Evolutionary conservation across 345 rosid genomes (phyloP).

Genomic region (Populus euphratica): DNA sequence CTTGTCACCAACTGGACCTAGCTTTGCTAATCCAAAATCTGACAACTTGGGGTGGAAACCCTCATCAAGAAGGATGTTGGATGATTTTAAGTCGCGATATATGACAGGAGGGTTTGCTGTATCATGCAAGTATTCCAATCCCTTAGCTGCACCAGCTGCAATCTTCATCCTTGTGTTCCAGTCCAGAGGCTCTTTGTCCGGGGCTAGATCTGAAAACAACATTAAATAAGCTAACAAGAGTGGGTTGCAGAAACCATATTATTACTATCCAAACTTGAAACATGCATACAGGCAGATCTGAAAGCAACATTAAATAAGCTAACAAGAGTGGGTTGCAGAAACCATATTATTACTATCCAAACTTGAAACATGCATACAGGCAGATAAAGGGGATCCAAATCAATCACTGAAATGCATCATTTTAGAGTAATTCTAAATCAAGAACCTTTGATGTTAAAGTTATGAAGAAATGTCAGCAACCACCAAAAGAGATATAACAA

Average conservation of each 20-base stretch:
- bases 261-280: slow-evolving; percentile 7
- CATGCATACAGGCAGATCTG: slow-evolving; percentile 44
- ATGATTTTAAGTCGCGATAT: slow-evolving; percentile 89
- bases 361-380: background rate
- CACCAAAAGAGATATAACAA: background rate
- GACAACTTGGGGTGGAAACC: slow-evolving; percentile 90
- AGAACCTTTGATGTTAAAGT: background rate
- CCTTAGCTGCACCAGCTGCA: slow-evolving; percentile 99
- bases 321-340: background rate
- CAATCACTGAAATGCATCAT: background rate
- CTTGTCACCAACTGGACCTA: slow-evolving; percentile 98
- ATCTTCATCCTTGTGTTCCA: slow-evolving; percentile 98
- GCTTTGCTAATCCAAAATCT: slow-evolving; percentile 92
- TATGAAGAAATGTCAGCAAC: background rate
- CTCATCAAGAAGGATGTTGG: slow-evolving; percentile 90
- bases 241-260: background rate
- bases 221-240: slow-evolving; percentile 3
- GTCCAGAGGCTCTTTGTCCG: slow-evolving; percentile 75
- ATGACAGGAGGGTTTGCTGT: slow-evolving; percentile 97
- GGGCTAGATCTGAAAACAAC: slow-evolving; percentile 65
- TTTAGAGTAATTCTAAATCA: background rate
- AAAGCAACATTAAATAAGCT: slow-evolving; percentile 11
- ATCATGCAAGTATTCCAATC: slow-evolving; percentile 92
- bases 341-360: slow-evolving; percentile 4
- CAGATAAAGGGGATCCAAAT: background rate